Percentiles rank a stretch among this genome's conserved stretches.
Evolutionary conservation across 75 land plant genomes (phyloP).

Genomic region (Larix kaempferi): DNA sequence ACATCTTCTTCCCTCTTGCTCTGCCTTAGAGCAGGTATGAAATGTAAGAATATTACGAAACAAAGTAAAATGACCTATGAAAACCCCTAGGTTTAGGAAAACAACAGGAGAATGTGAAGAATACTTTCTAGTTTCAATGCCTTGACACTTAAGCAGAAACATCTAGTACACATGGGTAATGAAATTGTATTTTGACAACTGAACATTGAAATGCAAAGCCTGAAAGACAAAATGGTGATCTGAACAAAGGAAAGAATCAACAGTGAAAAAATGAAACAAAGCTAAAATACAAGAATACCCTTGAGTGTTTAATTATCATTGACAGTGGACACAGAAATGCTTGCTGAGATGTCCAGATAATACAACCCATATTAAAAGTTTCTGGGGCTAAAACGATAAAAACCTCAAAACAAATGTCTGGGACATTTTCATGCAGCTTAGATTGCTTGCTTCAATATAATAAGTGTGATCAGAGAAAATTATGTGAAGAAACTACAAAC

Average conservation of each 20-base stretch:
- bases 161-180: background rate
- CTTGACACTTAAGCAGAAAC: conserved; percentile 7
- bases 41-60: background rate
- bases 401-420: background rate
- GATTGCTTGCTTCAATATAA: background rate
- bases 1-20: conserved; percentile 63
- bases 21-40: conserved; percentile 27
- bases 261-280: background rate
- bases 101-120: background rate
- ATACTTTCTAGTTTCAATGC: background rate
- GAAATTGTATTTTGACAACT: background rate
- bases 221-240: background rate
- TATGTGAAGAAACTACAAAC: background rate
- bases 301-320: background rate
- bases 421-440: background rate
- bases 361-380: background rate
- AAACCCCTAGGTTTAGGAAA: background rate
- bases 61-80: background rate
- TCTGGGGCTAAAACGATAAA: background rate
- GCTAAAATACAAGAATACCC: background rate
- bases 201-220: background rate
- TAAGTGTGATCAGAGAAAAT: background rate
- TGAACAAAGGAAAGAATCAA: background rate
- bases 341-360: background rate
- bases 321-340: background rate